These are phyloP conservation scores for Euphorbia schlechtendalii DNA, from an alignment of 441 rosid genomes.

Conservation along the genomic window DNA sequence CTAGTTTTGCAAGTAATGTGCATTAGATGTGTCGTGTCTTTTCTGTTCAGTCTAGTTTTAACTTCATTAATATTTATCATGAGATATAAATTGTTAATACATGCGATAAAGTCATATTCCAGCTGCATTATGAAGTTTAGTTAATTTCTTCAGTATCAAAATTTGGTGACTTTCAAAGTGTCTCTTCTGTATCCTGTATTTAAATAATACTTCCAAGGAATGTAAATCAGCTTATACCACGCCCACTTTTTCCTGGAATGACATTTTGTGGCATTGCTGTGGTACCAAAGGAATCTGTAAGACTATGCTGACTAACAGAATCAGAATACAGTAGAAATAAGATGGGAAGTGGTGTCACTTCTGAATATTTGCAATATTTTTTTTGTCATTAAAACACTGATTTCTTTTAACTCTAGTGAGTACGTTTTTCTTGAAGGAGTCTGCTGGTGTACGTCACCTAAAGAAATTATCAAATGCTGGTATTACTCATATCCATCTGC, in stretches of 20 bases:
- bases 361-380: background rate
- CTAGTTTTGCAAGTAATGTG: background rate
- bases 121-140: background rate
- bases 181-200: background rate
- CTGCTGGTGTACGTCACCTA: conserved; percentile 71
- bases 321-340: background rate
- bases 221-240: background rate
- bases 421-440: conserved; percentile 47
- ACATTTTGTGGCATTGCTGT: background rate
- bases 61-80: conserved; percentile 1
- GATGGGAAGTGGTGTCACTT: background rate
- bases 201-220: background rate
- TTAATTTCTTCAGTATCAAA: background rate
- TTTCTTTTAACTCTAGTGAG: conserved; percentile 12
- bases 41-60: background rate
- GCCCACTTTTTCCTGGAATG: background rate
- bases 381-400: conserved; percentile 1
- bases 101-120: background rate
- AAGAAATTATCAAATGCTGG: conserved; percentile 84
- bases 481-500: conserved; percentile 80
- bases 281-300: background rate
- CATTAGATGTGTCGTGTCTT: background rate
- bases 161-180: background rate
- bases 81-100: background rate
- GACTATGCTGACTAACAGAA: too few species aligned